Evolutionary conservation across 441 rosid genomes (phyloP).

Genomic region (Gossypium schwendimanii): DNA sequence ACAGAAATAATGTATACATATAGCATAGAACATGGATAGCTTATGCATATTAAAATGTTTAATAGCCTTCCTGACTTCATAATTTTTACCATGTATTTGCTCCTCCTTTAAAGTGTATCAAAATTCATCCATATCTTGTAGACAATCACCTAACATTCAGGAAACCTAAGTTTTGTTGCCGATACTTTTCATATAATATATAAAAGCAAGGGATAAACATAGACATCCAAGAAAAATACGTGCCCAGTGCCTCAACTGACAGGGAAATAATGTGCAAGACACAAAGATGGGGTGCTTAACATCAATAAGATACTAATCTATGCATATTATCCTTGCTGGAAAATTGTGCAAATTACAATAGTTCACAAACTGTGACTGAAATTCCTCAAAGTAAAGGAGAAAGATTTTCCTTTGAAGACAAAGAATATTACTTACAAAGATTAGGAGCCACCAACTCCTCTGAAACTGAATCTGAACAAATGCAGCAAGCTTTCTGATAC

Average conservation of each 20-base stretch:
- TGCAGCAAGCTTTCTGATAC: slow-evolving; percentile 69
- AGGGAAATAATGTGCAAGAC: neutral
- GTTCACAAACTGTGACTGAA: neutral
- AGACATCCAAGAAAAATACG: neutral
- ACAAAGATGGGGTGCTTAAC: neutral
- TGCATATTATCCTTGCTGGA: neutral
- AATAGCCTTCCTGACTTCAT: neutral
- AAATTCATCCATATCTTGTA: neutral
- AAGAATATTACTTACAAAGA: slow-evolving; percentile 54
- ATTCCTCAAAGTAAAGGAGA: neutral
- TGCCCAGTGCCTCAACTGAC: neutral
- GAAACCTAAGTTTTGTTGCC: neutral
- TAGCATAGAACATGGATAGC: neutral
- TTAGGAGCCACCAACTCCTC: slow-evolving; percentile 71
- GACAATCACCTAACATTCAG: neutral
- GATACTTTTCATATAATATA: neutral
- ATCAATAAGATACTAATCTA: neutral
- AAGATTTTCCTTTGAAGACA: slow-evolving; percentile 5
- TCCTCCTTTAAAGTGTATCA: neutral
- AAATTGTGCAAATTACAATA: neutral
- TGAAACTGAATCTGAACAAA: slow-evolving; percentile 59
- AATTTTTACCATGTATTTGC: neutral
- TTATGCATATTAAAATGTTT: neutral
- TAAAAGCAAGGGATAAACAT: neutral
- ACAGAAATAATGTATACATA: neutral